These are phyloP conservation scores for Phaseolus lunatus DNA, from an alignment of 306 rosid genomes.

Conservation along the genomic window DNA sequence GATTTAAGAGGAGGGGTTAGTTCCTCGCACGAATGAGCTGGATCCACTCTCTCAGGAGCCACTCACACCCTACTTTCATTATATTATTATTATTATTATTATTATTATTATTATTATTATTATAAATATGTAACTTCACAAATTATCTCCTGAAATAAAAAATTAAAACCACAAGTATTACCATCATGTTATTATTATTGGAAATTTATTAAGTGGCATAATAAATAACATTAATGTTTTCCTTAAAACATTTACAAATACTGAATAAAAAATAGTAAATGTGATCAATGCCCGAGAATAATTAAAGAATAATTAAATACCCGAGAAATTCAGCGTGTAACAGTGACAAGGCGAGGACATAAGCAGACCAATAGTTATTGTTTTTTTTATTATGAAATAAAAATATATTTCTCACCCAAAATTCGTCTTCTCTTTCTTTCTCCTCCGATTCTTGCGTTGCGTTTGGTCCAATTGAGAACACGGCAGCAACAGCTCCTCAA, in stretches of 20 bases:
- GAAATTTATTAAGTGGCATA: background rate
- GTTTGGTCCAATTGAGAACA: conserved; percentile 51
- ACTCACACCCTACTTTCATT: conserved; percentile 59
- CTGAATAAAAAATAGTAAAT: background rate
- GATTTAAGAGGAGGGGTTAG: conserved; percentile 30
- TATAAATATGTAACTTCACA: conserved; percentile 40
- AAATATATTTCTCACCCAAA: conserved; percentile 1
- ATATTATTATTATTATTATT: background rate
- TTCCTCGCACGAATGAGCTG: conserved; percentile 77
- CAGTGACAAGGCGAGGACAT: conserved; percentile 52
- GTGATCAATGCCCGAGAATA: too few species aligned
- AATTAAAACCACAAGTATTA: background rate
- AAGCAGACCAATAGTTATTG: conserved; percentile 45
- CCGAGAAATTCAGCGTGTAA: conserved; percentile 58
- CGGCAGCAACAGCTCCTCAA: conserved; percentile 16
- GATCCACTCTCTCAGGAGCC: conserved; percentile 77
- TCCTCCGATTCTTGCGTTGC: conserved; percentile 52
- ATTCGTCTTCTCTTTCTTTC: conserved; percentile 45
- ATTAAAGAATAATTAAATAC: conserved; percentile 36
- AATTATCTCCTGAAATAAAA: conserved; percentile 3
- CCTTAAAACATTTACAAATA: background rate
- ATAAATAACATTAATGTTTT: background rate
- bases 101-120: conserved; percentile 7
- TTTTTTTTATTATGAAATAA: background rate
- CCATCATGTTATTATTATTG: background rate